Evolutionary conservation across 345 rosid genomes (phyloP).

Genomic region (Zanthoxylum bungeanum): DNA sequence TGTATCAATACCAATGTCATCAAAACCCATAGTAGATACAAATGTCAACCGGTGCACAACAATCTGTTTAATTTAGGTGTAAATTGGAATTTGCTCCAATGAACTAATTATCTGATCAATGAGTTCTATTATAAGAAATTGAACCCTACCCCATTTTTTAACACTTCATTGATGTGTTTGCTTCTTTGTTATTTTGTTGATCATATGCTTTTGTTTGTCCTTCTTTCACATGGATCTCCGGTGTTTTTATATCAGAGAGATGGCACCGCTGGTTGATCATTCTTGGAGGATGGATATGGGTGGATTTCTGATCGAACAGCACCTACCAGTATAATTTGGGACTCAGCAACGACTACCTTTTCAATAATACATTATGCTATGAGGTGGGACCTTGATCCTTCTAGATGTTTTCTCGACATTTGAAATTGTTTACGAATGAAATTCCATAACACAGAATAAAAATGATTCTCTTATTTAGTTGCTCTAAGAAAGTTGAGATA

Average conservation of each 20-base stretch:
- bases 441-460: background rate
- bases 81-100: slow-evolving; percentile 1
- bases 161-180: background rate
- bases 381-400: slow-evolving; percentile 30
- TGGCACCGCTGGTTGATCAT: slow-evolving; percentile 64
- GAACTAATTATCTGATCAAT: too few relatives aligned
- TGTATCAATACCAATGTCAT: background rate
- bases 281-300: slow-evolving; percentile 97
- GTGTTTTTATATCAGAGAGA: slow-evolving; percentile 48
- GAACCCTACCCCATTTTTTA: background rate
- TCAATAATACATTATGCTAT: background rate
- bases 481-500: slow-evolving; percentile 1
- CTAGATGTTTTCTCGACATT: slow-evolving; percentile 11
- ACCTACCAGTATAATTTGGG: slow-evolving; percentile 34
- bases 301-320: slow-evolving; percentile 64
- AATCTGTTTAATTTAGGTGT: background rate
- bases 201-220: background rate
- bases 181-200: background rate
- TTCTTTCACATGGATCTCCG: slow-evolving; percentile 8
- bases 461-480: background rate
- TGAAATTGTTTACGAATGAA: background rate
- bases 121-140: background rate
- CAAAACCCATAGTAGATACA: background rate
- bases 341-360: slow-evolving; percentile 7
- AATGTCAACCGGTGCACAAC: background rate